Evolutionary conservation across 1,284 basidiomycete species (phyloP).

Genomic region (Apiotrichum veenhuisii): DNA sequence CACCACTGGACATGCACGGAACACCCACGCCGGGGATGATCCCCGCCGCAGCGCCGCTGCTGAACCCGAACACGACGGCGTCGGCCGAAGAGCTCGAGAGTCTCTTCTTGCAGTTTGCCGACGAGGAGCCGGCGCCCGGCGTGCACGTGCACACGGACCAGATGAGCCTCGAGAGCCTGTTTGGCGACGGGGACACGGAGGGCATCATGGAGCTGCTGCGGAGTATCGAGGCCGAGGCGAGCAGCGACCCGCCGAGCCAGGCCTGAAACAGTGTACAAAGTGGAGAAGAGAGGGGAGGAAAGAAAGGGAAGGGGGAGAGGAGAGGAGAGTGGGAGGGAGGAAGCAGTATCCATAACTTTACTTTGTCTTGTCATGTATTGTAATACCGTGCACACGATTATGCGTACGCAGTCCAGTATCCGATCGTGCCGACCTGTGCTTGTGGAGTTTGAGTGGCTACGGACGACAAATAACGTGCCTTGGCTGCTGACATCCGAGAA

Average conservation of each 20-base stretch:
- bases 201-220: constrained; percentile 17
- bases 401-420: too few species aligned
- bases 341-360: too few species aligned
- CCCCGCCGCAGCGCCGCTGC: neutral
- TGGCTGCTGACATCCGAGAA: too few species aligned
- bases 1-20: neutral
- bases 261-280: too few species aligned
- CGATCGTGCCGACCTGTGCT: too few species aligned
- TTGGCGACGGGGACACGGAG: constrained; percentile 15
- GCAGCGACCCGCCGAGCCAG: neutral
- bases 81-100: constrained; percentile 11
- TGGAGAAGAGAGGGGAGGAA: neutral
- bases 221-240: constrained; percentile 16
- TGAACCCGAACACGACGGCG: neutral
- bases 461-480: too few species aligned
- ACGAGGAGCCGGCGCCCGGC: constrained; percentile 2
- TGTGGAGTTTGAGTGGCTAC: too few species aligned
- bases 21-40: neutral
- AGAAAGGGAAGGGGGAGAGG: too few species aligned
- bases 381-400: too few species aligned
- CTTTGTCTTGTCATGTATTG: too few species aligned
- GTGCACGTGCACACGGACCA: neutral
- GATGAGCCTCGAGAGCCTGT: constrained; percentile 12
- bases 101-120: constrained; percentile 17
- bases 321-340: too few species aligned